These are phyloP conservation scores for Leccinum obscurum DNA, from an alignment of 768 basidiomycete genomes.

Conservation along the genomic window DNA sequence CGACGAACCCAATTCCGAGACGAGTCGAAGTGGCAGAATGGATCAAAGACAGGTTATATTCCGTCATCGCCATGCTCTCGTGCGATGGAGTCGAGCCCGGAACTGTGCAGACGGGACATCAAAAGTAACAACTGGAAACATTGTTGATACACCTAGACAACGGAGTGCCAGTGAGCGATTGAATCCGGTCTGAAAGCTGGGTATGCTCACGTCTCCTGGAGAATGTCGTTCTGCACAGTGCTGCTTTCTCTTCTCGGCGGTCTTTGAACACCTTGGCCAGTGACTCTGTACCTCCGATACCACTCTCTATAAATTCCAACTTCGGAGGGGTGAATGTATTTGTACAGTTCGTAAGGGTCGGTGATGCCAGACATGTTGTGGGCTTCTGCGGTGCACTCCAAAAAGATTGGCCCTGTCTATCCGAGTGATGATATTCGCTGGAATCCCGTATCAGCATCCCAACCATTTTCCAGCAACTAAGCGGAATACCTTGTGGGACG, in stretches of 20 bases:
- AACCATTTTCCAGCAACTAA: conserved; percentile 93
- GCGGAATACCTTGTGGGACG: conserved; percentile 92
- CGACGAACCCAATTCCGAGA: no score
- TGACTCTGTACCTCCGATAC: conserved; percentile 95
- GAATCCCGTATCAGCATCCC: conserved; percentile 97
- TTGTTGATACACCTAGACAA: conserved; percentile 91
- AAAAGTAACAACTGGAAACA: conserved; percentile 94
- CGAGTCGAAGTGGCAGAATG: no score
- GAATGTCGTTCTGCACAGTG: conserved; percentile 89
- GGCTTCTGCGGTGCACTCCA: conserved; percentile 92
- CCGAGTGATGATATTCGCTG: conserved; percentile 92
- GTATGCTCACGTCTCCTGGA: conserved; percentile 89
- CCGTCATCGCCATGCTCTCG: no score
- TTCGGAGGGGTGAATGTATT: conserved; percentile 95
- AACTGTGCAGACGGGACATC: conserved; percentile 53
- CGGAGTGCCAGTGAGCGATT: conserved; percentile 6
- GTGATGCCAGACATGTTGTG: conserved; percentile 96
- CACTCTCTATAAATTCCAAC: conserved; percentile 94
- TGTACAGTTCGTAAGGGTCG: conserved; percentile 97
- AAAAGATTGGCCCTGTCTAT: conserved; percentile 89
- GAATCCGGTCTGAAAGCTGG: neutral
- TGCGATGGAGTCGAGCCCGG: no score
- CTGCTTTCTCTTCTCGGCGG: conserved; percentile 92
- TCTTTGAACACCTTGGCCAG: conserved; percentile 98
- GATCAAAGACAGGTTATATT: no score